Evolutionary conservation across 305 asterid species (phyloP), one percentile per base, ranked within the genome.

Genomic region (Fraxinus sp.): DNA sequence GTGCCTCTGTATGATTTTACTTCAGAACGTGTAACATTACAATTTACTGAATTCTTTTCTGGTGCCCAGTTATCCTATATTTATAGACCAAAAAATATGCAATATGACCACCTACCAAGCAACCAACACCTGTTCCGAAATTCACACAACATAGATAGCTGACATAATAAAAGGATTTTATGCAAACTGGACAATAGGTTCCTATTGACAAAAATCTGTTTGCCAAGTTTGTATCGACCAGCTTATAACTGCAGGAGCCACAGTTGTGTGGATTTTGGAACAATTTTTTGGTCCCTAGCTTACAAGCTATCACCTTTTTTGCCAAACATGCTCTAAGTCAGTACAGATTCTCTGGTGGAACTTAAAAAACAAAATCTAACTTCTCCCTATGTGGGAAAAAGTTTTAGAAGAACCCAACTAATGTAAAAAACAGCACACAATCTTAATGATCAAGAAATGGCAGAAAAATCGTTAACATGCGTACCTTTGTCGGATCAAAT

Each of bases 401-500:
- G 74, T 26, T 66, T 66, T 10, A 24, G 35, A 66, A 66, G 35
- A 26, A 24, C 26, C 35, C 36, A 66, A 66, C 36, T 26, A 24
- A 9, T 24, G n/a, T 7, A 41, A 24, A 39, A 18, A 3, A 20
- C 22, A 37, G 59, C 32, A n/a, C 13, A 28, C n/a, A 1, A 52
- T 41, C 24, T 78, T 10, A 77, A 55, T 55, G 77, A 44, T 76
- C 22, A 30, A 66, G 26, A 57, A 55, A 71, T 26, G 30, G 26
- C 76, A 36, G 22, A 81, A n/a, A 59, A 36, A 30, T 7, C 5
- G 28, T 32, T 4, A 13, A 3, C 22, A 24, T 6, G 68, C 37
- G 30, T 85, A 90, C 93, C 91, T 82, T 89, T 30, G 91, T 78
- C 76, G 93, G 91, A 80, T 90, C 93, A 77, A 88, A 77, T 32